Base-by-base conservation (phyloP, 2,329 filamentous ascomycete species). In the Penicillium sp. region DNA sequence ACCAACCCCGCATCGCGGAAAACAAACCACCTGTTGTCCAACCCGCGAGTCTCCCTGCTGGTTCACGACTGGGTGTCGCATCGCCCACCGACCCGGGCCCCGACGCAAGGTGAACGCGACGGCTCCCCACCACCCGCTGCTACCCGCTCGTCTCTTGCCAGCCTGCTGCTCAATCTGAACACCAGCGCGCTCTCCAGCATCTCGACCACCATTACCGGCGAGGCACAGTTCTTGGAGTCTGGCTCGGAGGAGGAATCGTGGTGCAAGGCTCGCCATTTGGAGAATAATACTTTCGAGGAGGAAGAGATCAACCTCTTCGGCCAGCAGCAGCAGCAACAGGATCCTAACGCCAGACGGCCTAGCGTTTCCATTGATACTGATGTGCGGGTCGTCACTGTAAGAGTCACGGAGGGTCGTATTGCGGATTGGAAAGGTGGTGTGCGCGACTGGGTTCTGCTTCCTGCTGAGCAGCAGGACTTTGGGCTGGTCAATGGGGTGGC, bases 61-160 rank as follows among this genome's bases (percentile, higher is more conserved):
- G 94, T 97, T 7, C 94, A 99, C 77, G 94, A 97, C 78, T 99
- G 92, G 94, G 89, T 96, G 57, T 96, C 91, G 1, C 91, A 96
- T 74, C 87, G 94, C 2, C 92, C 93, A 1, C 90, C 91, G 0
- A 92, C 89, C 8, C 85, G 89, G 51, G 78, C 81, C 53, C 72
- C 76, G 2, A 73, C 81, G 46, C 85, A 80, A 7, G 82, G 79
- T 66, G 78, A 72, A 57, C 82, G 79, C 59, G 83, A 79, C 50
- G 87, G 85, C 60, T 89, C 86, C 39, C 87, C 85, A 27, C 83
- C 79, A 19, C 87, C 82, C 49, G 85, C 85, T 50, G 78, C 76
- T 27, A 82, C 82, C 60, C 83, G 87, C 15, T 92, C 90, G 38
- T 90, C 87, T 60, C 83, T 97, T 16, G 92, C 93, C 7, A 86